Evolutionary conservation across 1,284 basidiomycete genomes (phyloP).

Genomic region (Puccinia horiana): DNA sequence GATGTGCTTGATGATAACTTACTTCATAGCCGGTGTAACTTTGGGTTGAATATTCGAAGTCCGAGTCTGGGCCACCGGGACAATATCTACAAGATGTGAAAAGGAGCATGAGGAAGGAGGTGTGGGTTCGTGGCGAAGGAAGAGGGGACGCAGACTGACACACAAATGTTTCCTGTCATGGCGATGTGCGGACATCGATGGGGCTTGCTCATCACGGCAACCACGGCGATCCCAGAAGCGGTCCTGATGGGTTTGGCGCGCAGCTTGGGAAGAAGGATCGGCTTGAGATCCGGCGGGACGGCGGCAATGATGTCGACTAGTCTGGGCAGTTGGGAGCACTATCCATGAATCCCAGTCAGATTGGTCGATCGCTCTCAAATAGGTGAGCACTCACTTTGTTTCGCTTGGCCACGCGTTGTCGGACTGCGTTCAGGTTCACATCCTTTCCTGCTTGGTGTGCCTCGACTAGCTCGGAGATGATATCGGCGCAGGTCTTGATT

Average conservation of each 20-base stretch:
- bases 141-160: constrained; percentile 64
- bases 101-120: constrained; percentile 2
- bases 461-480: constrained; percentile 88
- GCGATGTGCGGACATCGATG: constrained; percentile 99
- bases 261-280: constrained; percentile 82
- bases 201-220: constrained; percentile 99
- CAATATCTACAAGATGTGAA: constrained; percentile 71
- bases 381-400: constrained; percentile 67
- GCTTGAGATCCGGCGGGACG: constrained; percentile 95
- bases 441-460: constrained; percentile 70
- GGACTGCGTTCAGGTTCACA: constrained; percentile 84
- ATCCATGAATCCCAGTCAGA: neutral
- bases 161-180: constrained; percentile 99
- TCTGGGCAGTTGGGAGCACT: constrained; percentile 66
- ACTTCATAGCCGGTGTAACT: constrained; percentile 84
- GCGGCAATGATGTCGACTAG: constrained; percentile 98
- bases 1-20: constrained; percentile 30
- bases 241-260: constrained; percentile 93
- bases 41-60: constrained; percentile 99
- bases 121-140: neutral
- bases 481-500: constrained; percentile 87
- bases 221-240: constrained; percentile 97
- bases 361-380: neutral
- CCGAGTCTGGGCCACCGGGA: constrained; percentile 97
- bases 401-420: constrained; percentile 85